These are phyloP conservation scores for Diaporthe sp. DNA, from an alignment of 2,329 filamentous ascomycete species.

Conservation along the genomic window DNA sequence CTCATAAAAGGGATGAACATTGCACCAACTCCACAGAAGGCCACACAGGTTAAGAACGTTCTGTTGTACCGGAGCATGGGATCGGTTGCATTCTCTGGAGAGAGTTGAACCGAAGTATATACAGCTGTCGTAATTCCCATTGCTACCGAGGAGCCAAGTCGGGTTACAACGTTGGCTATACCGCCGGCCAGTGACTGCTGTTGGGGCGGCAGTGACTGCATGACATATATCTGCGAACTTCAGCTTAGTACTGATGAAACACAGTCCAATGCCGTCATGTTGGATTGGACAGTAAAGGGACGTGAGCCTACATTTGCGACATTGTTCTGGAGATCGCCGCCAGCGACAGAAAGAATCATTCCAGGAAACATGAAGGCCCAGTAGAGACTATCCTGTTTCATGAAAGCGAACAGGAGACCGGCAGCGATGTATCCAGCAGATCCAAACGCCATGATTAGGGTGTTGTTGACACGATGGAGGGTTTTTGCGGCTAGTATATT, in stretches of 20 bases:
- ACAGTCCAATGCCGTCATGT: neutral
- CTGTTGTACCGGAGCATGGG: slow-evolving; percentile 8
- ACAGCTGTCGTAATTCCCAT: slow-evolving; percentile 11
- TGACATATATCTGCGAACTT: neutral
- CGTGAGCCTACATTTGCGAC: neutral
- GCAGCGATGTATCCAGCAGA: neutral
- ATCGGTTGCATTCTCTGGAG: neutral
- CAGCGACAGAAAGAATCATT: neutral
- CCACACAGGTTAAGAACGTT: slow-evolving; percentile 2
- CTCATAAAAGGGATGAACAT: neutral
- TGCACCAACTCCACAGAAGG: neutral
- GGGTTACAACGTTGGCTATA: neutral
- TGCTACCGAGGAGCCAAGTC: neutral
- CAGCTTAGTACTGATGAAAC: neutral
- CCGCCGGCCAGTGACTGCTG: slow-evolving; percentile 5
- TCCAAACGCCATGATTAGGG: slow-evolving; percentile 1
- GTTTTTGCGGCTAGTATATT: neutral
- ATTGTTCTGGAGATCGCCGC: slow-evolving; percentile 6
- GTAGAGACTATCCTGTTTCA: slow-evolving; percentile 5
- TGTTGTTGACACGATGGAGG: neutral
- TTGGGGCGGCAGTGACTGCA: neutral
- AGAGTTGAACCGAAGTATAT: slow-evolving; percentile 3
- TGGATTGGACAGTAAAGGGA: neutral
- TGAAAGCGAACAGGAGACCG: neutral
- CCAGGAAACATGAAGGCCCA: slow-evolving; percentile 2